phyloP scores from a whole-genome alignment of 495 filamentous ascomycete genomes.

The Aspergillus mulundensis region DNA sequence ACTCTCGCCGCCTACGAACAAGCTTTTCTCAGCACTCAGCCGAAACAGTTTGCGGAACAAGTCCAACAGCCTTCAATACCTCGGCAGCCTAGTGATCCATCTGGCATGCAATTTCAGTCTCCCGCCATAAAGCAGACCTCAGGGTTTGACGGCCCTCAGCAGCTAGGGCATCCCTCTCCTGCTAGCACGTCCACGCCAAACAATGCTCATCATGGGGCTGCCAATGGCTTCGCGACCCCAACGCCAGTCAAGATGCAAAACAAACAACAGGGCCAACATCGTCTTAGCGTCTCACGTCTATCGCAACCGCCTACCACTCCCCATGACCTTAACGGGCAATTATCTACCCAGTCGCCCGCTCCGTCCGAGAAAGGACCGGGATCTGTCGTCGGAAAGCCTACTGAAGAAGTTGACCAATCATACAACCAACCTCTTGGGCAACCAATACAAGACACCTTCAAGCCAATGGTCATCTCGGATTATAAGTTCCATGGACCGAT shows the following conservation, averaged over 20 bases:
- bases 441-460: constrained; percentile 42
- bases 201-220: constrained; percentile 29
- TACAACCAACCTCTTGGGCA: constrained; percentile 46
- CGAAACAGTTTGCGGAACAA: constrained; percentile 47
- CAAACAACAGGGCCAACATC: constrained; percentile 34
- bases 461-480: constrained; percentile 56
- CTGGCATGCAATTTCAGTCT: constrained; percentile 39
- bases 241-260: constrained; percentile 36
- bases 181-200: constrained; percentile 28
- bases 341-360: constrained; percentile 33
- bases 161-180: constrained; percentile 36
- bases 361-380: constrained; percentile 32
- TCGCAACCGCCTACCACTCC: constrained; percentile 35
- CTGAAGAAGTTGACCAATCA: constrained; percentile 37
- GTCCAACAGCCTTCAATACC: constrained; percentile 50
- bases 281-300: constrained; percentile 34
- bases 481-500: constrained; percentile 61
- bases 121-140: constrained; percentile 30
- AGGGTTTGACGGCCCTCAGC: constrained; percentile 33
- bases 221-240: constrained; percentile 44
- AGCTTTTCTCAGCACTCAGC: constrained; percentile 58
- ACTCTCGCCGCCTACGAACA: constrained; percentile 74
- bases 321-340: constrained; percentile 29
- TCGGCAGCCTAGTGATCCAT: constrained; percentile 35
- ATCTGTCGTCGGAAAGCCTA: constrained; percentile 42